Evolutionary conservation across 352 stramenopile species (phyloP).

Genomic region (Globisporangium echinulatum): DNA sequence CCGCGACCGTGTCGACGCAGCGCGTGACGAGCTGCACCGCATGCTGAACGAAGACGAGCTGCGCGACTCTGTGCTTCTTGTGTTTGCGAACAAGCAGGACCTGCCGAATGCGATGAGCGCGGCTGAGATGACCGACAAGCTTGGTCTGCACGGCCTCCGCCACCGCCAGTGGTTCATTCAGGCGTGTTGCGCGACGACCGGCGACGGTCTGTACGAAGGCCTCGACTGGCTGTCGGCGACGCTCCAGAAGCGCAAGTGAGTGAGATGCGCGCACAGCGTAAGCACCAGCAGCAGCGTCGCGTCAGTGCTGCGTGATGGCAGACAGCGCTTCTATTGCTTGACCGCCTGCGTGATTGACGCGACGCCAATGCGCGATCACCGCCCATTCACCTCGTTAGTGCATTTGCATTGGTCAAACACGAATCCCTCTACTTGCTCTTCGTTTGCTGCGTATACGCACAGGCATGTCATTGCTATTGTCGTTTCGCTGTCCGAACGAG

Average conservation of each 20-base stretch:
- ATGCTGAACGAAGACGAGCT: constrained; percentile 99
- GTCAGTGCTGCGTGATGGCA: too few relatives aligned
- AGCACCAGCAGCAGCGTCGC: background rate
- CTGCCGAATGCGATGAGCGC: constrained; percentile 97
- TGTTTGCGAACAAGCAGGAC: constrained; percentile 99
- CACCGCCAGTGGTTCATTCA: constrained; percentile 99
- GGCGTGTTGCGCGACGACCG: constrained; percentile 97
- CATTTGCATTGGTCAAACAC: too few relatives aligned
- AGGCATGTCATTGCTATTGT: too few relatives aligned
- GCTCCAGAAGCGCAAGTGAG: constrained; percentile 75
- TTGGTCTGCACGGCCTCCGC: constrained; percentile 95
- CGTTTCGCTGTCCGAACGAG: too few relatives aligned
- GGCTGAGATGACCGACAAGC: constrained; percentile 98
- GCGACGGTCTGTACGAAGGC: constrained; percentile 98
- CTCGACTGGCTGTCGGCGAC: constrained; percentile 96
- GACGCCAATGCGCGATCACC: too few relatives aligned
- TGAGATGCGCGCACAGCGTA: background rate
- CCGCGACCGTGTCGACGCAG: constrained; percentile 95
- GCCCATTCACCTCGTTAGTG: too few relatives aligned
- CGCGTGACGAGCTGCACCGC: constrained; percentile 95
- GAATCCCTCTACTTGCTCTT: too few relatives aligned
- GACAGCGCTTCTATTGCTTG: too few relatives aligned
- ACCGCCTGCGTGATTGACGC: too few relatives aligned
- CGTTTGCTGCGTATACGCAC: too few relatives aligned
- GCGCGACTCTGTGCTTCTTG: constrained; percentile 93